These are phyloP conservation scores for Gyromitra esculenta DNA, from an alignment of 2,329 filamentous ascomycete species.

Conservation along the genomic window DNA sequence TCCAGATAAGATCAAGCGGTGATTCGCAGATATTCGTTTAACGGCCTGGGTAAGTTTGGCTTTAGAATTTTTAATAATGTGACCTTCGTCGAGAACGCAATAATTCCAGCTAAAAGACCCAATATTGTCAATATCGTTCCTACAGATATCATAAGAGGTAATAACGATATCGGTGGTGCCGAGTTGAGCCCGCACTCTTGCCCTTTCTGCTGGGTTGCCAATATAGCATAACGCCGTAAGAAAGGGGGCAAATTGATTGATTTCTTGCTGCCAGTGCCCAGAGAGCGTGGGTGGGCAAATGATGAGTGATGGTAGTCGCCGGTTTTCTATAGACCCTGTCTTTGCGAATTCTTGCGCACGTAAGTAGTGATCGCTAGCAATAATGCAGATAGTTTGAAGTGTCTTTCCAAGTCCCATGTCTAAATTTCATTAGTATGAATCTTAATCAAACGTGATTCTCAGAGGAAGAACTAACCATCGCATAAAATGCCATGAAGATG, in stretches of 20 bases:
- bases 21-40: constrained; percentile 88
- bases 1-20: constrained; percentile 93
- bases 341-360: constrained; percentile 88
- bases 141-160: constrained; percentile 96
- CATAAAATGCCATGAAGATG: constrained; percentile 98
- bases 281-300: constrained; percentile 96
- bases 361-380: constrained; percentile 95
- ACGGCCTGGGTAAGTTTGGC: constrained; percentile 95
- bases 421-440: constrained; percentile 45
- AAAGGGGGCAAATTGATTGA: constrained; percentile 95
- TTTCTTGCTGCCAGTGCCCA: constrained; percentile 98
- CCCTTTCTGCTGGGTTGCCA: constrained; percentile 83
- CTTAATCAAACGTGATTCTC: constrained; percentile 3
- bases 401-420: constrained; percentile 99
- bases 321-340: constrained; percentile 79
- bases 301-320: constrained; percentile 87
- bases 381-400: constrained; percentile 95
- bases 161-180: constrained; percentile 89
- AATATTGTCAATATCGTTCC: constrained; percentile 90
- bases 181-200: constrained; percentile 74
- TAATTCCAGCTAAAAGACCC: constrained; percentile 93
- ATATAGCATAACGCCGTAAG: constrained; percentile 89
- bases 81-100: constrained; percentile 94
- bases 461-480: constrained; percentile 64
- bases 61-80: constrained; percentile 98